Conservation (phyloP, 1,284 basidiomycete species). For the Puccinia polysora region DNA sequence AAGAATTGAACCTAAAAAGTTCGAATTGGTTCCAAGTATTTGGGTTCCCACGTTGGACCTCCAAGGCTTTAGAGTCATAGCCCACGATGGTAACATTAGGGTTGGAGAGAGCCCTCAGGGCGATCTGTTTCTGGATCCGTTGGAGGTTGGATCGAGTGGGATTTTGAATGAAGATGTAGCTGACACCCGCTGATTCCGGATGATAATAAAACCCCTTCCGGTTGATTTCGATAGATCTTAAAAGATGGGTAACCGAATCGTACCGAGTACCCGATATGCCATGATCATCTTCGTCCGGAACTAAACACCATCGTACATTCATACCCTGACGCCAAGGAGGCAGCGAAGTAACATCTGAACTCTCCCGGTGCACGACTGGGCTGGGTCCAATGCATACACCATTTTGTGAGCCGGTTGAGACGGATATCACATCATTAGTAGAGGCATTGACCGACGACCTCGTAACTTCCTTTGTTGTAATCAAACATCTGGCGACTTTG, state of each 20-base stretch:
- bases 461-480: no score
- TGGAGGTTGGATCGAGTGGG: not conserved
- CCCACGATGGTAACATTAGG: not conserved
- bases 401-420: no score
- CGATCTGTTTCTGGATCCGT: slow-evolving; percentile 18
- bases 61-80: slow-evolving; percentile 21
- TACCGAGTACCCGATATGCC: slow-evolving; percentile 23
- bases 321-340: slow-evolving; percentile 11
- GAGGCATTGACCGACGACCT: no score
- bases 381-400: not conserved
- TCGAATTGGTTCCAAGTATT: not conserved
- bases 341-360: not conserved
- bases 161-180: slow-evolving; percentile 27
- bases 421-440: no score
- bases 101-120: not conserved
- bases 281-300: slow-evolving; percentile 10
- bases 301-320: slow-evolving; percentile 26
- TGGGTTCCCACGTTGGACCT: not conserved
- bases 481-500: no score
- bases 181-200: not conserved
- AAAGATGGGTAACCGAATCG: not conserved
- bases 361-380: slow-evolving; percentile 1
- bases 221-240: not conserved
- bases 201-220: not conserved
- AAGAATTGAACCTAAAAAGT: slow-evolving; percentile 11